Percentiles rank a stretch among this genome's conserved stretches.
Conservation (phyloP, 495 filamentous ascomycete species). For the Margaritispora aquatica region DNA sequence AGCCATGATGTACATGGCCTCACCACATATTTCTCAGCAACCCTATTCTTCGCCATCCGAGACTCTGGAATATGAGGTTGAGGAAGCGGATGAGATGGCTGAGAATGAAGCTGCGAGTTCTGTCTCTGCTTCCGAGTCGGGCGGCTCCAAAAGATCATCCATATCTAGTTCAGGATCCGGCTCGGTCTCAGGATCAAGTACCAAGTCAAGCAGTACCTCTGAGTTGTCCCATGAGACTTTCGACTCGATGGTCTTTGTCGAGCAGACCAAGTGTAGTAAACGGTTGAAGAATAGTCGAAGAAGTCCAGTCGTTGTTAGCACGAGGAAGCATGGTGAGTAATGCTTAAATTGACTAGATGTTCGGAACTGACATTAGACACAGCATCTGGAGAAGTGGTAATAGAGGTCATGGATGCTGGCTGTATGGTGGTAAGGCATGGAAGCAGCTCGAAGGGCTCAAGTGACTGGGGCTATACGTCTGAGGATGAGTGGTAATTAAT, state of each 20-base stretch:
- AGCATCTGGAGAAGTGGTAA: background rate
- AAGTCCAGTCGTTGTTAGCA: background rate
- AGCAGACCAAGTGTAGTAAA: background rate
- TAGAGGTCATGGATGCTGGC: background rate
- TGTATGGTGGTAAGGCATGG: background rate
- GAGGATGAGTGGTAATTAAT: background rate
- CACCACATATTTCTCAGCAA: too few species aligned
- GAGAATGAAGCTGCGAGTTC: too few species aligned
- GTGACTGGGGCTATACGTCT: background rate
- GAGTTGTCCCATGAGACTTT: background rate
- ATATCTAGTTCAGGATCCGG: too few species aligned
- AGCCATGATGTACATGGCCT: too few species aligned
- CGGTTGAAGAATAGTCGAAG: background rate
- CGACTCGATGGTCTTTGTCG: background rate
- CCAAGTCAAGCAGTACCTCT: background rate
- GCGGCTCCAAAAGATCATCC: too few species aligned
- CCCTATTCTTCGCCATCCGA: too few species aligned
- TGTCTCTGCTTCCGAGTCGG: too few species aligned
- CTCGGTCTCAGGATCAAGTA: background rate
- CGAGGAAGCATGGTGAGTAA: background rate
- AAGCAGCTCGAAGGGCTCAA: background rate
- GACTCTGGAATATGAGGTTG: background rate
- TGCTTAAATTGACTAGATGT: too few species aligned
- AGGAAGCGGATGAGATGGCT: background rate
- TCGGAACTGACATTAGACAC: background rate